A percentile compares a stretch with the other conserved stretches of the same genome.
phyloP scores from a whole-genome alignment of 805 yeast genomes.

The Yamadazyma endophytica region DNA sequence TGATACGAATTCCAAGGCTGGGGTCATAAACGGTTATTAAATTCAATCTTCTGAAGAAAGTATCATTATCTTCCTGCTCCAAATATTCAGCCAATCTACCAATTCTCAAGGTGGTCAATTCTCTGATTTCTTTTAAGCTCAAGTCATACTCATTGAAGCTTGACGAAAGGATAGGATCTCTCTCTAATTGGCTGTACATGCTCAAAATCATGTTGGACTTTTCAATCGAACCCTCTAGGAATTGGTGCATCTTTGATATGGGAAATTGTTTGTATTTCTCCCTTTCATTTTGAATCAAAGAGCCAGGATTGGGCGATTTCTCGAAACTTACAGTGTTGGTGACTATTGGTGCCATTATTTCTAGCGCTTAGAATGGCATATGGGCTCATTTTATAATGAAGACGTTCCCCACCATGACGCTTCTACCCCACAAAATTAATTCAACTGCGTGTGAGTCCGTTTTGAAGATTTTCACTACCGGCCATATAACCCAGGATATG shows the following conservation, averaged over 20 bases:
- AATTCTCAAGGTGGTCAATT: constrained; percentile 29
- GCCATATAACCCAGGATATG: too few relatives aligned
- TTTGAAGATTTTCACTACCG: too few relatives aligned
- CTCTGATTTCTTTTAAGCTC: constrained; percentile 25
- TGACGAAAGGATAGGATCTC: constrained; percentile 34
- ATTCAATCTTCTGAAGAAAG: constrained; percentile 31
- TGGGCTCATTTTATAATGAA: too few relatives aligned
- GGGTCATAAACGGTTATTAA: constrained; percentile 36
- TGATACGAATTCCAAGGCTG: constrained; percentile 32
- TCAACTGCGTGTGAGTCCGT: too few relatives aligned
- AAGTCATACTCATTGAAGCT: constrained; percentile 29
- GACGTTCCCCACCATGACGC: too few relatives aligned
- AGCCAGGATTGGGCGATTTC: constrained; percentile 24
- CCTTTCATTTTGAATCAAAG: constrained; percentile 25
- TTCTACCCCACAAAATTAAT: too few relatives aligned
- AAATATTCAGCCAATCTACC: constrained; percentile 32
- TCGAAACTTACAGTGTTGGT: constrained; percentile 15
- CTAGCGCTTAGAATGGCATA: too few relatives aligned
- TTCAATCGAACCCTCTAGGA: constrained; percentile 32
- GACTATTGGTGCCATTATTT: constrained; percentile 13
- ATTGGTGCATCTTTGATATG: constrained; percentile 28
- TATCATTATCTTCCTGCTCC: constrained; percentile 27
- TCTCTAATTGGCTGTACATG: constrained; percentile 31
- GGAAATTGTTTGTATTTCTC: constrained; percentile 16
- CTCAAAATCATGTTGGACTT: constrained; percentile 25